Base-by-base conservation (phyloP, 176 grass and related monocot species). In the Oryza glumipatula region DNA sequence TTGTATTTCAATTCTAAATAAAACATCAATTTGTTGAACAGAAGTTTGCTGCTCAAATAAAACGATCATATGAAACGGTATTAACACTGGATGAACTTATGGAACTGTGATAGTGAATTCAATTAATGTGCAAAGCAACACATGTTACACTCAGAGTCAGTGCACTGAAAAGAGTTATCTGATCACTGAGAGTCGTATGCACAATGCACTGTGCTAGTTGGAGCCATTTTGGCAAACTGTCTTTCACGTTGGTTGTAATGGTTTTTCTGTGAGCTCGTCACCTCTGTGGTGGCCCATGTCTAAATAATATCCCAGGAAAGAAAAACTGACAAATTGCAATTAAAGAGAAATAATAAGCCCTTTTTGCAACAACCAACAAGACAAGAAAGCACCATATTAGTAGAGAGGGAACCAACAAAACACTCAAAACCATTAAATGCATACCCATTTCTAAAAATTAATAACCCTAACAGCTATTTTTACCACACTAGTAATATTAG, bases 1-100 rank as follows among this genome's bases (percentile, higher is more conserved):
- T 86, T 35, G 85, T 52, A 38, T 76, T 84, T 88, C 32, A 58
- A 21, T 38, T 82, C n/a, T 51, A 74, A 9, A 68, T 58, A 86
- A 69, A 65, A 81, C 32, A 58, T n/a, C 48, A 69, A 60, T 82
- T 52, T 49, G 65, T 74, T 17, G 26, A 21, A 13, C 48, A 48
- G 11, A 87, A 70, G 12, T 64, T 11, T 19, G 72, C 21, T 52
- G 36, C 48, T 46, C 73, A 63, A 22, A 6, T 51, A 52, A 26
- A 2, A 7, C 9, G 21, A 23, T 56, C 24, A 3, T 22, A 64
- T n/a, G 36, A 21, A 71, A 46, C 11, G 14, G 14, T 67, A 35
- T 67, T 32, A 63, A 67, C 13, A 32, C 8, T 1, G 1, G 26
- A 11, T 7, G 6, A 83, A 65, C 43, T 74, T 39, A 8, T 17